These are phyloP conservation scores for Geosiphon pyriformis DNA, from an alignment of 192 early-diverging fungal genomes.

Conservation along the genomic window DNA sequence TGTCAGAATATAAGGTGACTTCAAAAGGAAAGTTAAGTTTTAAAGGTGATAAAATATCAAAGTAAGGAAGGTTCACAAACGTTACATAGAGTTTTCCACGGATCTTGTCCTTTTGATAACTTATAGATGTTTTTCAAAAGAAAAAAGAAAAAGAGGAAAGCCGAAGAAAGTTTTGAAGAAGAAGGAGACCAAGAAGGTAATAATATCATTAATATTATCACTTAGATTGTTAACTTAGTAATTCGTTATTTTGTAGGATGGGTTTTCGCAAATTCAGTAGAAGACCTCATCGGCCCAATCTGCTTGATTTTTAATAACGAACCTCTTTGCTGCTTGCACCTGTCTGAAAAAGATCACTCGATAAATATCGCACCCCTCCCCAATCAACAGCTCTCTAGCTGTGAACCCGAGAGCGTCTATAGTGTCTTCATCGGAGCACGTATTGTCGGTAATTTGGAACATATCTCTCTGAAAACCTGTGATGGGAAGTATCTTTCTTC, in stretches of 20 bases:
- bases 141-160: constrained; percentile 60
- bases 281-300: constrained; percentile 65
- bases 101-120: not conserved
- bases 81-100: not conserved
- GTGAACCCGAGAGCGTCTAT: constrained; percentile 49
- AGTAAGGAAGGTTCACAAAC: constrained; percentile 31
- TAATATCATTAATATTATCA: not conserved
- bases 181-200: constrained; percentile 19
- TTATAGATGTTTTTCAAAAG: constrained; percentile 28
- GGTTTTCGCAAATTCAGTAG: constrained; percentile 51
- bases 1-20: constrained; percentile 31
- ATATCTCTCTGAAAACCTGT: constrained; percentile 55
- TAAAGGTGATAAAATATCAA: constrained; percentile 56
- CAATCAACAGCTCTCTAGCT: constrained; percentile 8
- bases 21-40: constrained; percentile 50
- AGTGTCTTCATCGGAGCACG: constrained; percentile 66
- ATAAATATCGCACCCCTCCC: constrained; percentile 1
- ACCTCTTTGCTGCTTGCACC: constrained; percentile 45
- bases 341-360: constrained; percentile 24
- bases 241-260: constrained; percentile 43
- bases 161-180: constrained; percentile 39
- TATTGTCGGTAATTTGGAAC: constrained; percentile 49
- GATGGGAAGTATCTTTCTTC: constrained; percentile 62
- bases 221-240: not conserved
- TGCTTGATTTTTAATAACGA: constrained; percentile 63